Percentiles rank a stretch among this genome's conserved stretches.
These are phyloP conservation scores for Neopestalotiopsis clavispora DNA, from an alignment of 2,329 filamentous ascomycete species.

Conservation along the genomic window DNA sequence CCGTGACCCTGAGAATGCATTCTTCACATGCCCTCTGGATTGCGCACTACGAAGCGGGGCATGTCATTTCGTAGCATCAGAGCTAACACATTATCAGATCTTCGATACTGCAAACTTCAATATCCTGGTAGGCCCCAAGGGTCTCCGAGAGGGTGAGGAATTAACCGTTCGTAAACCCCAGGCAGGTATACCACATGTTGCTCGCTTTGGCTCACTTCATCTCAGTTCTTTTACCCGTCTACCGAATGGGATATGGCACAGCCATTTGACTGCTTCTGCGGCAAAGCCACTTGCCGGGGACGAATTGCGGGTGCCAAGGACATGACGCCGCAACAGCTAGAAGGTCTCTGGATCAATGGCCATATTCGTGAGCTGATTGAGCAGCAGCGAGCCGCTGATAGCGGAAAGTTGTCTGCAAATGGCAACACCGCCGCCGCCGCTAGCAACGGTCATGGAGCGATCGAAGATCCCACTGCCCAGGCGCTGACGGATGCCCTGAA, in stretches of 20 bases:
- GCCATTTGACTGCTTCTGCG: conserved; percentile 70
- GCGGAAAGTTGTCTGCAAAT: conserved; percentile 25
- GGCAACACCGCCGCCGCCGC: conserved; percentile 17
- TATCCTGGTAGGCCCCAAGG: conserved; percentile 62
- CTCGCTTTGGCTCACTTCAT: conserved; percentile 7
- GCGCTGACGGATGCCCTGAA: conserved; percentile 48
- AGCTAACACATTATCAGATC: conserved; percentile 46
- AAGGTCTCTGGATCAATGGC: conserved; percentile 64
- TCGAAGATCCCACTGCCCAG: conserved; percentile 43
- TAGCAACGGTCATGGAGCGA: not conserved
- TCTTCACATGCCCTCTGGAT: conserved; percentile 1
- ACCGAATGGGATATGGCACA: conserved; percentile 79
- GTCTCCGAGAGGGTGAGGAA: conserved; percentile 60
- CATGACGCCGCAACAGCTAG: conserved; percentile 59
- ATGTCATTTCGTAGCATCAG: not conserved
- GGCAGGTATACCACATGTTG: not conserved
- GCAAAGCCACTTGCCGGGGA: conserved; percentile 60
- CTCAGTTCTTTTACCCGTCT: conserved; percentile 74
- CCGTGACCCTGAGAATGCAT: not conserved
- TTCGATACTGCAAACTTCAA: conserved; percentile 64
- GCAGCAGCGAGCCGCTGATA: conserved; percentile 35
- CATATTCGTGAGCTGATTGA: conserved; percentile 63
- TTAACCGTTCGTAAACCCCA: conserved; percentile 50
- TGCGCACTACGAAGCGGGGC: not conserved
- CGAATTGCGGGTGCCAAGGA: conserved; percentile 66